Percentiles rank a stretch among this genome's conserved stretches.
Evolutionary conservation across 768 basidiomycete species (phyloP).

Genomic region (Suillus decipiens): DNA sequence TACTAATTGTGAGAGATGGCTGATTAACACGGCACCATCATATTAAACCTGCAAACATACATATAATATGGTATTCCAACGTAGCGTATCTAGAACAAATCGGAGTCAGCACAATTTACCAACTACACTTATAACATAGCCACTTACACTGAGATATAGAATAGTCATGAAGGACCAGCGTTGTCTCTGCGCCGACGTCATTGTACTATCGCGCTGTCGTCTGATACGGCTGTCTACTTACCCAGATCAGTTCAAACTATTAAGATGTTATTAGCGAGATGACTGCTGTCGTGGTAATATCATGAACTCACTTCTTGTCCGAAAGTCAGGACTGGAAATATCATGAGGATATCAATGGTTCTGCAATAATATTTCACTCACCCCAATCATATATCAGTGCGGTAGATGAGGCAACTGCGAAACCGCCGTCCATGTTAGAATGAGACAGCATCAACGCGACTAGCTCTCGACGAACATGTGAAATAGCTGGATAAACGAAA

Average conservation of each 20-base stretch:
- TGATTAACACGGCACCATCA: neutral
- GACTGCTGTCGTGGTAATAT: neutral
- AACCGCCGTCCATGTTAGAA: neutral
- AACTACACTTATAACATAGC: no score
- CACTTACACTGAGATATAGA: neutral
- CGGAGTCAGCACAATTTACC: neutral
- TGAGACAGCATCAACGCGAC: neutral
- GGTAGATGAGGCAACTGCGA: neutral
- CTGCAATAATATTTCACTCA: neutral
- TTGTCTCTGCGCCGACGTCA: neutral
- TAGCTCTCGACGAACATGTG: neutral
- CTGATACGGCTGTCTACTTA: neutral
- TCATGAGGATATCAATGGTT: neutral
- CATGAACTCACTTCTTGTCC: neutral
- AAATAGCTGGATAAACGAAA: neutral
- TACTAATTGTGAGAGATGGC: neutral
- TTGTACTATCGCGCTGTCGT: neutral
- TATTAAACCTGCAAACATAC: neutral
- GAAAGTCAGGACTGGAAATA: neutral
- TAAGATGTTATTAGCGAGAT: neutral
- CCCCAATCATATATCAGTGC: slow-evolving; percentile 1
- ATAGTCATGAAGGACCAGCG: neutral
- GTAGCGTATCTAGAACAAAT: neutral
- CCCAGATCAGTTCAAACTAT: slow-evolving; percentile 1
- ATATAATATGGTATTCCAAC: neutral